Percentiles rank a stretch among this genome's conserved stretches.
Evolutionary conservation across 441 rosid genomes (phyloP).

Genomic region (Pelargonium myrrhifolium): DNA sequence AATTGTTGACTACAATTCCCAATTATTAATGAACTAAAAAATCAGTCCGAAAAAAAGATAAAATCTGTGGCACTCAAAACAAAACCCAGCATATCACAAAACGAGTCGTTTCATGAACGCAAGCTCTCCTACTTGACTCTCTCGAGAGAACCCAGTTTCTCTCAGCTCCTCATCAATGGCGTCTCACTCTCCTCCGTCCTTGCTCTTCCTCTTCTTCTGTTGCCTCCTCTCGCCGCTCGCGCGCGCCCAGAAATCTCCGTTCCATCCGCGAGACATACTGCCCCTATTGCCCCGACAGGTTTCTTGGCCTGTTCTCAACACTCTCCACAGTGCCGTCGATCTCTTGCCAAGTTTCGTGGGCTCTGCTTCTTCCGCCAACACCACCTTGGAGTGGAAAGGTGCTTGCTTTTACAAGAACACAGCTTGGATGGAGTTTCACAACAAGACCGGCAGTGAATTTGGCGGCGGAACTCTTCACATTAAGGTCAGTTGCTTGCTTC

Average conservation of each 20-base stretch:
- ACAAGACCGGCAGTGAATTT: conserved; percentile 57
- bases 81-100: no score
- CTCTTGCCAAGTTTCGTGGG: conserved; percentile 79
- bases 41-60: no score
- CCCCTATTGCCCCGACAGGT: conserved; percentile 62
- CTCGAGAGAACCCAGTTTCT: background rate
- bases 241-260: conserved; percentile 33
- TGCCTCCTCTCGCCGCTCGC: background rate
- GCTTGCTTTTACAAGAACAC: conserved; percentile 70
- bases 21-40: no score
- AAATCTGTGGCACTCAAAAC: no score
- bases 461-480: conserved; percentile 95
- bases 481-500: conserved; percentile 36
- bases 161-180: conserved; percentile 24
- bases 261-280: conserved; percentile 69
- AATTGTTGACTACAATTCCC: no score
- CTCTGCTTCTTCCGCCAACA: conserved; percentile 47
- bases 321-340: conserved; percentile 52
- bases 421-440: conserved; percentile 90
- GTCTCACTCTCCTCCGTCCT: background rate
- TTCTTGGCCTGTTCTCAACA: conserved; percentile 71
- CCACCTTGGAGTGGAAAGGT: conserved; percentile 63
- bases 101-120: no score
- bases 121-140: background rate
- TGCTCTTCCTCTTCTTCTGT: conserved; percentile 8